Evolutionary conservation across 495 filamentous ascomycete genomes (phyloP), one percentile per base, ranked within the genome.

Genomic region (Hypoxylon intermedium): DNA sequence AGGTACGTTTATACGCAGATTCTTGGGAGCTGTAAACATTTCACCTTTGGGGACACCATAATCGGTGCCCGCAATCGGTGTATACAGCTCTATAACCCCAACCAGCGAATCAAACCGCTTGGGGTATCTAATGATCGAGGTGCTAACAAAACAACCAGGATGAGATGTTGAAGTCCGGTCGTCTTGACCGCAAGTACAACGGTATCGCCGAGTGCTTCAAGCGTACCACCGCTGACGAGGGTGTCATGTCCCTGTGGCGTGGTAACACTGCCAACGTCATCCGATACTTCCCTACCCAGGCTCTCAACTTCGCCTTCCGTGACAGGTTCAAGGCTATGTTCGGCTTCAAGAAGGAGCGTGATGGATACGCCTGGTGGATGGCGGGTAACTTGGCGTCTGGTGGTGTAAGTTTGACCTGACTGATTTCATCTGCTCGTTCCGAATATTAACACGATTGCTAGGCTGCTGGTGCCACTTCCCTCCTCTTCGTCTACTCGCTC

Each of bases 191-290:
- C 79, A 94, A 92, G 81, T 98, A 97, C 85, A 79, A 82, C 76
- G 94, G 94, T 79, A 97, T 98, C 76, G 71, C 45, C 38, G 95
- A 98, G 76, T 98, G 94, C 86, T 98, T 98, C 87, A 75, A 77
- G 54, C 90, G 94, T 77, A 98, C 95, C 67, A 85, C 83, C 65
- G 83, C 83, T 68, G 79, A 88, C 56, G 94, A 98, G 83, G 89
- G 89, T 82, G 72, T 82, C 60, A 85, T 91, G 72, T 90, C 94
- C 50, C 84, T 98, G 67, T 98, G 94, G 94, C 85, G 94, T 86
- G 94, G 94, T 81, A 98, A 98, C 89, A 98, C 94, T 73, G 94
- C 94, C 90, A 98, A 98, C 88, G 94, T 98, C 80, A 96, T 98
- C 84, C 95, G 94, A 87, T 98, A 98, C 86, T 98, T 98, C 91